Percentiles rank a stretch among this genome's conserved stretches.
Evolutionary conservation across 2,329 filamentous ascomycete species (phyloP).

Genomic region (Hymenoscyphus salicellus): DNA sequence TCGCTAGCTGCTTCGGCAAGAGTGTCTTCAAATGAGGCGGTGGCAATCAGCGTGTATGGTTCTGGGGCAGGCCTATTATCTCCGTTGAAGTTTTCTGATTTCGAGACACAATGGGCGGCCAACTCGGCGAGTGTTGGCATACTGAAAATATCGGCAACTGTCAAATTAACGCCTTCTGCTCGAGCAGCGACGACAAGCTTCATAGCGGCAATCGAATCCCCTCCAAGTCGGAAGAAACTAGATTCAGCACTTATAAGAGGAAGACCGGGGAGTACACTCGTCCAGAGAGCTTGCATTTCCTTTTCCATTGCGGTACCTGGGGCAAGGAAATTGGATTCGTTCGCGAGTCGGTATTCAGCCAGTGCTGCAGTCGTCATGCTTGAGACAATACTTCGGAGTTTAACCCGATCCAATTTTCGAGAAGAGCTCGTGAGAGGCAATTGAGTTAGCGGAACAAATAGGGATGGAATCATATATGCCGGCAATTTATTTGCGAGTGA

Average conservation of each 20-base stretch:
- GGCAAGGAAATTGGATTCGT: neutral
- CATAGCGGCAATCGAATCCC: constrained; percentile 47
- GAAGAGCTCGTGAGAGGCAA: constrained; percentile 34
- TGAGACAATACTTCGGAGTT: constrained; percentile 29
- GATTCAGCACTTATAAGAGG: constrained; percentile 28
- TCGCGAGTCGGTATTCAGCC: constrained; percentile 4
- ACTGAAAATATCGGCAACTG: constrained; percentile 43
- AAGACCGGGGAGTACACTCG: constrained; percentile 9
- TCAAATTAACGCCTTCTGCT: constrained; percentile 31
- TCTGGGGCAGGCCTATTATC: neutral
- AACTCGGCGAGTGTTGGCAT: constrained; percentile 44
- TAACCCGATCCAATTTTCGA: constrained; percentile 38
- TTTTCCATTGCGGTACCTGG: constrained; percentile 14
- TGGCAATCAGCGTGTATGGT: neutral
- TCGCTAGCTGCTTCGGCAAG: neutral
- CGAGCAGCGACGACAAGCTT: constrained; percentile 33
- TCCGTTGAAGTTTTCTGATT: constrained; percentile 20
- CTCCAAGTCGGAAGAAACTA: constrained; percentile 46
- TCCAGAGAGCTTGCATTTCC: constrained; percentile 17
- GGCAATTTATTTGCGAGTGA: constrained; percentile 21
- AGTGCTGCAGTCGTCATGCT: constrained; percentile 1
- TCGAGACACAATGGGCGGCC: constrained; percentile 21
- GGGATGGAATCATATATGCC: constrained; percentile 36
- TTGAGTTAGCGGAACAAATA: constrained; percentile 32
- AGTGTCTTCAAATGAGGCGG: neutral